Percentiles rank a stretch among this genome's conserved stretches.
Conservation (phyloP, 2,329 filamentous ascomycete species). For the Cordyceps tenuipes region DNA sequence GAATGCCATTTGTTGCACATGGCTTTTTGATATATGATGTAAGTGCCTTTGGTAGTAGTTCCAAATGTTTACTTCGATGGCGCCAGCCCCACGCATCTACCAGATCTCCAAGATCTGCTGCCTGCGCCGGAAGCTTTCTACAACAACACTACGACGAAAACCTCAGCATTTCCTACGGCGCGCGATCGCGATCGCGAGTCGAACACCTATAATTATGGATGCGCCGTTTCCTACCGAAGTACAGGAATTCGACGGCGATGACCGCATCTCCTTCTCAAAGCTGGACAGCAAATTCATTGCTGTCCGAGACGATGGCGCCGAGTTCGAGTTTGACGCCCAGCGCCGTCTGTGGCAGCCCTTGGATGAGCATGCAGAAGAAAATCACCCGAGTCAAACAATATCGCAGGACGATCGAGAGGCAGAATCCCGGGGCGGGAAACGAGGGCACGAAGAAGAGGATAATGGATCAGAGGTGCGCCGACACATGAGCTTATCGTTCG, state of each 20-base stretch:
- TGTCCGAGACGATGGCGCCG: conserved; percentile 74
- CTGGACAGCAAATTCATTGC: conserved; percentile 74
- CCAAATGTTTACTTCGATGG: neutral
- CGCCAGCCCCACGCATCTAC: conserved; percentile 9
- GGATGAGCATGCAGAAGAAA: conserved; percentile 35
- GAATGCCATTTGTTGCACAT: neutral
- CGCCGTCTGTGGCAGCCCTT: conserved; percentile 68
- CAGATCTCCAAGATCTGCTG: neutral
- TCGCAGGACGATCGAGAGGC: neutral
- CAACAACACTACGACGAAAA: neutral
- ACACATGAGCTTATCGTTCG: neutral
- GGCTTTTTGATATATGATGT: no score
- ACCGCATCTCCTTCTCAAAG: conserved; percentile 80
- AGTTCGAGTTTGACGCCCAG: conserved; percentile 72
- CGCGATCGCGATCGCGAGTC: conserved; percentile 13
- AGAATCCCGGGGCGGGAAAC: conserved; percentile 26
- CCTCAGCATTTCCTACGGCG: neutral
- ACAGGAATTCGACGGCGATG: conserved; percentile 65
- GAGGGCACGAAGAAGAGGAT: conserved; percentile 31
- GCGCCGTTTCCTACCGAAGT: conserved; percentile 48
- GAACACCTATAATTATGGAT: conserved; percentile 15
- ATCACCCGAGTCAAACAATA: neutral
- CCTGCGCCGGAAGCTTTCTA: neutral
- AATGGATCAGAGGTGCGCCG: conserved; percentile 36
- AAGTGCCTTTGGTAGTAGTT: no score